Evolutionary conservation across 495 filamentous ascomycete species (phyloP).

Genomic region (Emericellopsis terricola): DNA sequence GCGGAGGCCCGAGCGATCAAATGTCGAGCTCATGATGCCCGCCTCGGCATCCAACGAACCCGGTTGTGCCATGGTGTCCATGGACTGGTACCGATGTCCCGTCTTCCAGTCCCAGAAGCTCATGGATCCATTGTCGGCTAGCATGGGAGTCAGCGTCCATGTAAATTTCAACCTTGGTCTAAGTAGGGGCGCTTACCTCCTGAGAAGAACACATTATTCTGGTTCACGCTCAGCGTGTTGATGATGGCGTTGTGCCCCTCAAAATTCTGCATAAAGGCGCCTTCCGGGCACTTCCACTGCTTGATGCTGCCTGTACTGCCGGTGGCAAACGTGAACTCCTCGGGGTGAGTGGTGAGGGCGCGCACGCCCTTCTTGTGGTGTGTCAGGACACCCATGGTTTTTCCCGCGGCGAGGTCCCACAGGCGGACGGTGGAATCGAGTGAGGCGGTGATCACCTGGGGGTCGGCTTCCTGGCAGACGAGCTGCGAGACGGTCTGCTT

Average conservation of each 20-base stretch:
- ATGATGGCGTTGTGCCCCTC: conserved; percentile 93
- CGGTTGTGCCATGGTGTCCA: conserved; percentile 84
- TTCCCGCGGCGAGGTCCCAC: conserved; percentile 93
- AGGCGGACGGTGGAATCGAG: conserved; percentile 84
- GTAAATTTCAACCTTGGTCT: not conserved
- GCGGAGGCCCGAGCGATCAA: conserved; percentile 73
- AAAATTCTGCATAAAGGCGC: conserved; percentile 98
- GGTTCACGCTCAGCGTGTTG: conserved; percentile 85
- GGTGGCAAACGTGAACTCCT: conserved; percentile 90
- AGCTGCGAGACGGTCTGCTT: conserved; percentile 75
- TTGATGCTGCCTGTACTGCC: conserved; percentile 90
- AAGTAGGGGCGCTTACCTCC: conserved; percentile 35
- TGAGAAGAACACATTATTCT: conserved; percentile 87
- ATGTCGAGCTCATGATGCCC: conserved; percentile 82
- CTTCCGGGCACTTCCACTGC: conserved; percentile 98
- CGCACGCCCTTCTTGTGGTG: conserved; percentile 98
- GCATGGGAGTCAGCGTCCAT: not conserved
- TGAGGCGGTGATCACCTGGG: conserved; percentile 82
- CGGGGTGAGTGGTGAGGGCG: conserved; percentile 68
- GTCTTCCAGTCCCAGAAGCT: conserved; percentile 99
- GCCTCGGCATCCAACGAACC: conserved; percentile 87
- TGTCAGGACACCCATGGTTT: conserved; percentile 87
- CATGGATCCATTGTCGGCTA: conserved; percentile 80
- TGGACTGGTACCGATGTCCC: conserved; percentile 70
- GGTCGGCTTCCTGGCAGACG: conserved; percentile 89